Conservation (phyloP, 352 stramenopile species). For the Globisporangium mamillatum region DNA sequence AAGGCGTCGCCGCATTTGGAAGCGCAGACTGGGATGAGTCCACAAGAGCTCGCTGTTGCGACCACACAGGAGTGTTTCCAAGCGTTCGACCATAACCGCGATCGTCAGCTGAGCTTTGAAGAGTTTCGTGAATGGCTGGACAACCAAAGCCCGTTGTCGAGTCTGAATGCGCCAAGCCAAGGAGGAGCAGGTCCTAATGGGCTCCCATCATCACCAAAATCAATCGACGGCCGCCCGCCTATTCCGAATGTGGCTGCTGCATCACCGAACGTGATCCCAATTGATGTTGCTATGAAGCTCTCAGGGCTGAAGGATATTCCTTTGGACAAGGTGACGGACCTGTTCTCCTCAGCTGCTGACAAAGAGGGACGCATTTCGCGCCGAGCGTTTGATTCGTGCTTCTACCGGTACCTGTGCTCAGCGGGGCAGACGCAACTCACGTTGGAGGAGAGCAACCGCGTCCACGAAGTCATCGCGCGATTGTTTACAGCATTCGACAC, state of each 20-base stretch:
- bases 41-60: conserved; percentile 61
- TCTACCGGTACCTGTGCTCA: conserved; percentile 65
- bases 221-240: not conserved
- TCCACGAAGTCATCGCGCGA: conserved; percentile 71
- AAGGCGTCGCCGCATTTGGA: conserved; percentile 71
- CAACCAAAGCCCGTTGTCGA: conserved; percentile 37
- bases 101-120: conserved; percentile 73
- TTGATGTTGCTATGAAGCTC: conserved; percentile 71
- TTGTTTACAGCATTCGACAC: conserved; percentile 81
- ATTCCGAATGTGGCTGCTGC: conserved; percentile 1
- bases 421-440: conserved; percentile 33
- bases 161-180: not conserved
- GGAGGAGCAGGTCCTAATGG: not conserved
- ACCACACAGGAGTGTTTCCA: conserved; percentile 81
- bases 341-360: conserved; percentile 53
- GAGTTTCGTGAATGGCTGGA: conserved; percentile 81
- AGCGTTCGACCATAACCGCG: conserved; percentile 71
- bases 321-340: conserved; percentile 52
- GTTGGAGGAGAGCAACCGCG: conserved; percentile 42
- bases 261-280: conserved; percentile 39
- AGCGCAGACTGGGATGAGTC: conserved; percentile 47
- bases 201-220: not conserved
- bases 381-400: conserved; percentile 71
- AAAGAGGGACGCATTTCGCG: conserved; percentile 54
- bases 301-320: conserved; percentile 63